These are phyloP conservation scores for Sordariomycetes sp. DNA, from an alignment of 2,329 filamentous ascomycete species.

Conservation along the genomic window DNA sequence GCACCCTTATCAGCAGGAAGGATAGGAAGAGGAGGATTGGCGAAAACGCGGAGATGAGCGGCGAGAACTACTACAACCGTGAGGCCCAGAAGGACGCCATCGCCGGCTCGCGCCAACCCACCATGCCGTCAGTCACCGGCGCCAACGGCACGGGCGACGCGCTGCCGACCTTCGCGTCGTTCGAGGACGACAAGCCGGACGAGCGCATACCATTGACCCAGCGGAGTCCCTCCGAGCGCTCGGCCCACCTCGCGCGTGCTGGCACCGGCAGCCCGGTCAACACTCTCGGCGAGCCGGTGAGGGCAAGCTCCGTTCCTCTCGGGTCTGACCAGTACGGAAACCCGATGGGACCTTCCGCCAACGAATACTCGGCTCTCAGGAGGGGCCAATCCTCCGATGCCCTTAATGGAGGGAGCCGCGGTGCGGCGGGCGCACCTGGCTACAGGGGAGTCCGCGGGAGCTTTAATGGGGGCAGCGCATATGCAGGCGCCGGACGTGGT, in stretches of 20 bases:
- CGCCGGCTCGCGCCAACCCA: slow-evolving; percentile 40
- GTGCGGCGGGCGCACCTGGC: slow-evolving; percentile 24
- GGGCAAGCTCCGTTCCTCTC: slow-evolving; percentile 26
- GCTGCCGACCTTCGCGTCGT: slow-evolving; percentile 49
- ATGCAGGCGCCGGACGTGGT: slow-evolving; percentile 33
- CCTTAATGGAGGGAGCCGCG: slow-evolving; percentile 44
- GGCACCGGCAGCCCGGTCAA: slow-evolving; percentile 24
- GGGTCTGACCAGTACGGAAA: slow-evolving; percentile 56
- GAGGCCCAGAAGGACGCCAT: slow-evolving; percentile 44
- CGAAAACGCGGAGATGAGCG: slow-evolving; percentile 95
- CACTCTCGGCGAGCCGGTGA: slow-evolving; percentile 19
- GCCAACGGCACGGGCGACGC: slow-evolving; percentile 37
- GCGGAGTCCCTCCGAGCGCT: slow-evolving; percentile 48
- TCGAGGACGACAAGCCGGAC: slow-evolving; percentile 52
- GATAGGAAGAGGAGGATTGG: slow-evolving; percentile 86
- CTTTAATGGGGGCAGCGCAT: slow-evolving; percentile 40
- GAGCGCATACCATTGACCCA: slow-evolving; percentile 63
- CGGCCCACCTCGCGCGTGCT: slow-evolving; percentile 31
- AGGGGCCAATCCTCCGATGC: slow-evolving; percentile 35
- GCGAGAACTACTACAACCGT: slow-evolving; percentile 78
- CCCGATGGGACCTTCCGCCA: slow-evolving; percentile 26
- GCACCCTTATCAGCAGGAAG: slow-evolving; percentile 83
- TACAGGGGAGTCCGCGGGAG: slow-evolving; percentile 33
- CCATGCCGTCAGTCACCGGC: slow-evolving; percentile 41
- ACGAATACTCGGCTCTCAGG: slow-evolving; percentile 32